Evolutionary conservation across 1,284 basidiomycete genomes (phyloP).

Genomic region (Trametes hirsuta): DNA sequence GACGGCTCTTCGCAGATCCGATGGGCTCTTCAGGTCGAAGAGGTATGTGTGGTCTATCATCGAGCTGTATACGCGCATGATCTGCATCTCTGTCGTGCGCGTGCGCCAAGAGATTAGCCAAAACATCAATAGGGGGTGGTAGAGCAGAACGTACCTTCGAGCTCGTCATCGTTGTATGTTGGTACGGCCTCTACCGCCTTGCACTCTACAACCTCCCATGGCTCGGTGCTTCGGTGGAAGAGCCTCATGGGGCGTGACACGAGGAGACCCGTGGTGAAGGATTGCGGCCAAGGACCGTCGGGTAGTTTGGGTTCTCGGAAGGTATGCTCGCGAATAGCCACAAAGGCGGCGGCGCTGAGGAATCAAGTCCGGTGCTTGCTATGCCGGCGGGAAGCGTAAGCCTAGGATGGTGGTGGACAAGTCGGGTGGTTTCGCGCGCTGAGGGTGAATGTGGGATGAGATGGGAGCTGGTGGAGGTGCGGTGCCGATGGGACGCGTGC

Average conservation of each 20-base stretch:
- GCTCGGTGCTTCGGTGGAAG: conserved; percentile 54
- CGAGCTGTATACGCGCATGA: conserved; percentile 51
- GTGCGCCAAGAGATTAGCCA: background rate
- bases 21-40: conserved; percentile 49
- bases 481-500: too few relatives aligned
- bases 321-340: background rate
- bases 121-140: background rate
- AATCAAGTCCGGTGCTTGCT: background rate
- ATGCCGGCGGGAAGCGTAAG: too few relatives aligned
- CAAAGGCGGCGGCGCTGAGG: background rate
- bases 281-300: background rate
- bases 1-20: conserved; percentile 54
- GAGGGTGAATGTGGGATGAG: too few relatives aligned
- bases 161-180: conserved; percentile 53
- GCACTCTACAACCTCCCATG: conserved; percentile 79
- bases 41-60: conserved; percentile 63
- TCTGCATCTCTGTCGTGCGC: conserved; percentile 55
- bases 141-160: conserved; percentile 48
- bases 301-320: background rate
- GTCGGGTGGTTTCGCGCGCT: too few relatives aligned
- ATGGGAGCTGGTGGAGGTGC: too few relatives aligned
- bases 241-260: conserved; percentile 34
- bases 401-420: too few relatives aligned
- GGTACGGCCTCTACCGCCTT: conserved; percentile 64
- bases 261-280: background rate